Percentiles rank a stretch among this genome's conserved stretches.
Conservation (phyloP, 2,329 filamentous ascomycete genomes). For the Diaporthe sp. region DNA sequence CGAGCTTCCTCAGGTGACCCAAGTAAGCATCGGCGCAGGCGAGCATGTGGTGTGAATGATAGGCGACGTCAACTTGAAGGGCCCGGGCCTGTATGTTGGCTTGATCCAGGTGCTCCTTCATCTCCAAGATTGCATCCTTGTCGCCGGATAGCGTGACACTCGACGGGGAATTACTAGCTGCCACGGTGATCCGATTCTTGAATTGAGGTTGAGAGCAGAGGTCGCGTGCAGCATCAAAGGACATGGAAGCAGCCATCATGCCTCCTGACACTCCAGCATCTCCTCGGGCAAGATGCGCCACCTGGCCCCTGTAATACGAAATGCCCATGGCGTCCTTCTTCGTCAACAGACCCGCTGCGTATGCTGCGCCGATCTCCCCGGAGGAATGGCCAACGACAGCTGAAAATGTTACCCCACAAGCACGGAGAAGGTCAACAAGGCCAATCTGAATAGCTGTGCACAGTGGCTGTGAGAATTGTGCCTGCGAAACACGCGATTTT, state of each 20-base stretch:
- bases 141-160: slow-evolving; percentile 48
- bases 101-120: slow-evolving; percentile 47
- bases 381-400: slow-evolving; percentile 55
- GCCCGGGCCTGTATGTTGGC: slow-evolving; percentile 53
- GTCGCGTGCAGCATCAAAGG: slow-evolving; percentile 30
- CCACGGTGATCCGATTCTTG: slow-evolving; percentile 43
- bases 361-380: slow-evolving; percentile 58
- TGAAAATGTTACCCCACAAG: background rate
- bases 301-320: no score
- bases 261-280: no score
- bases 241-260: slow-evolving; percentile 47
- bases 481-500: no score
- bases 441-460: no score
- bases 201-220: slow-evolving; percentile 38
- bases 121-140: slow-evolving; percentile 47
- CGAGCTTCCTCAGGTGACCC: slow-evolving; percentile 46
- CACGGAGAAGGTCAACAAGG: background rate
- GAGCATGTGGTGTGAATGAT: slow-evolving; percentile 59
- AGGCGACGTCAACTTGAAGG: slow-evolving; percentile 57
- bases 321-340: slow-evolving; percentile 52
- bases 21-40: slow-evolving; percentile 52
- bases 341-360: slow-evolving; percentile 49
- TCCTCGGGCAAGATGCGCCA: no score
- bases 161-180: slow-evolving; percentile 46
- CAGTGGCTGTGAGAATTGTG: no score